Percentiles rank a stretch among this genome's conserved stretches.
Conservation (phyloP, 2,329 filamentous ascomycete species). For the Dothideomycetes sp. region DNA sequence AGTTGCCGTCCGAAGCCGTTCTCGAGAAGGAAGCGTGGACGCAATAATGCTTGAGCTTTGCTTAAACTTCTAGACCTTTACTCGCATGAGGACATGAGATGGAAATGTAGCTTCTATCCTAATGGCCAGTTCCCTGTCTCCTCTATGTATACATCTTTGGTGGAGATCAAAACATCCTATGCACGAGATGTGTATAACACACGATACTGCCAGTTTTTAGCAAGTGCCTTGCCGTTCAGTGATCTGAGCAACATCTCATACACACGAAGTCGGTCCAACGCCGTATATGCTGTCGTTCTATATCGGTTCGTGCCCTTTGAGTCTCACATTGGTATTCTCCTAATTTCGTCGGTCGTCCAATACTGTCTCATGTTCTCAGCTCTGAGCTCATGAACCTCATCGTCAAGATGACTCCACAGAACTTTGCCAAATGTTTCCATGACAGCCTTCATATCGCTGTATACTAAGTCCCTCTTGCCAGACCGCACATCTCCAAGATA, state of each 20-base stretch:
- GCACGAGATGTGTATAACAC: too few species aligned
- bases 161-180: too few species aligned
- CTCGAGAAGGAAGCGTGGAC: not conserved
- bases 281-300: not conserved
- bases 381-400: slow-evolving; percentile 67
- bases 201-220: too few species aligned
- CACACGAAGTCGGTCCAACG: too few species aligned
- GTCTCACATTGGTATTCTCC: slow-evolving; percentile 52
- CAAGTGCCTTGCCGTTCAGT: too few species aligned
- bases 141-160: too few species aligned
- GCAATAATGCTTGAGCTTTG: too few species aligned
- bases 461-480: slow-evolving; percentile 49
- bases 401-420: slow-evolving; percentile 72
- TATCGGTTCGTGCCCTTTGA: not conserved
- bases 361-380: slow-evolving; percentile 83
- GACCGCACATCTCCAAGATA: slow-evolving; percentile 26
- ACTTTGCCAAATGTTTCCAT: slow-evolving; percentile 72
- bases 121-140: too few species aligned
- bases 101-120: too few species aligned
- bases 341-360: slow-evolving; percentile 69
- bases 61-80: too few species aligned
- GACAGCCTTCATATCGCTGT: slow-evolving; percentile 52
- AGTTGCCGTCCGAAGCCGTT: not conserved
- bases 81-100: too few species aligned
- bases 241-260: too few species aligned